Base-by-base conservation (phyloP, 768 basidiomycete species). In the Termitomyces heimii region DNA sequence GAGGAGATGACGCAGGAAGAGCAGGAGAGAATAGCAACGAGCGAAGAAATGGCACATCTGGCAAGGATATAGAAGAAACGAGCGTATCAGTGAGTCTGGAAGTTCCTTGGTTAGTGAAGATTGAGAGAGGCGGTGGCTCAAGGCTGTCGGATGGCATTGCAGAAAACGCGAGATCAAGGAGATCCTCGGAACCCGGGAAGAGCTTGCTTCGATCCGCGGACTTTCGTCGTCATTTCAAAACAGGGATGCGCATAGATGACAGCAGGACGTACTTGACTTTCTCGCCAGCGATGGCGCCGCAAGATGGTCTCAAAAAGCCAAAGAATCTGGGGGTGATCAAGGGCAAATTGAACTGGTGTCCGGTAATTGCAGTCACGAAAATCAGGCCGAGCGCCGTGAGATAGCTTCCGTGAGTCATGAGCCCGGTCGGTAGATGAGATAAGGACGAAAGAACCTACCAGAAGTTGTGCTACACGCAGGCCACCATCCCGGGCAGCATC, bases 401-500 rank as follows among this genome's bases (percentile, higher is more conserved):
- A 77, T 52, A 92, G 80, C 85, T 88, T 49, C 39, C 53, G 32
- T 37, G 39, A 24, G 16, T 28, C 49, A 53, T 57, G 22, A 57
- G 34, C 44, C 55, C 32, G 49, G 59, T 42, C 32, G 45, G 56
- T 37, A 50, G 49, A 40, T 22, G 35, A 56, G 54, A 46, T n/a
- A 49, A 42, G 16, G 6, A 32, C 24, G 22, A 44, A 54, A 31
- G 12, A 22, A 69, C 85, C 48, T 69, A 89, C 89, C 70, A 92
- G 72, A 60, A 77, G 71, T 60, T 81, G 77, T 8, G 85, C 86
- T n/a, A 90, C 85, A 53, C 84, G 78, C 42, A 84, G 66, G 62
- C 78, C 81, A 46, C 85, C 83, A 68, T 92, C 89, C 56, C 89
- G 83, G 46, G 87, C 81, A 31, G 89, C 88, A 70, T 92, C 89